Evolutionary conservation across 495 filamentous ascomycete genomes (phyloP).

Genomic region (Bacidia gigantensis): DNA sequence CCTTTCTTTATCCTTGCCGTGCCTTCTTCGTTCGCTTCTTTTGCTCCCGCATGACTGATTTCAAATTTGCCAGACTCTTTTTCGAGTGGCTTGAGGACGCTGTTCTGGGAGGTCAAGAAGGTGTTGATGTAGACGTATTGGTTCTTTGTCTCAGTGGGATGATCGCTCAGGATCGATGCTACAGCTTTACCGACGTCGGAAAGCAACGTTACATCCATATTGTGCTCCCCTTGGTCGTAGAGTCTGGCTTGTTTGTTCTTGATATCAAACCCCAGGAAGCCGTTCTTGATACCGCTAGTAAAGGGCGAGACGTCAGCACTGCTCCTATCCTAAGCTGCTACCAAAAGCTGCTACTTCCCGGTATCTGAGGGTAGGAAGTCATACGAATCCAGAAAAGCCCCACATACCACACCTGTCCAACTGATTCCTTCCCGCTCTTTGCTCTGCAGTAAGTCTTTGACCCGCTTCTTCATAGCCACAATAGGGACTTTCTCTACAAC

Average conservation of each 20-base stretch:
- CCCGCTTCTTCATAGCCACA: background rate
- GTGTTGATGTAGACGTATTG: conserved; percentile 12
- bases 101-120: background rate
- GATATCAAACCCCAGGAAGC: conserved; percentile 13
- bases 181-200: conserved; percentile 11
- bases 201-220: conserved; percentile 4
- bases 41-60: background rate
- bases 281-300: conserved; percentile 11
- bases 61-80: background rate
- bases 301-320: too few relatives aligned
- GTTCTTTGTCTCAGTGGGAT: conserved; percentile 17
- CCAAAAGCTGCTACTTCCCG: too few relatives aligned
- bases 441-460: background rate
- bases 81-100: background rate
- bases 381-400: background rate
- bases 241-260: conserved; percentile 10
- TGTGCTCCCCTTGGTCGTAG: conserved; percentile 10
- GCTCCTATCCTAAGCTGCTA: too few relatives aligned
- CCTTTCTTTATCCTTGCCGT: conserved; percentile 26
- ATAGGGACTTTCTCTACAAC: background rate
- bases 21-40: conserved; percentile 21
- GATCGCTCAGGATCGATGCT: conserved; percentile 9
- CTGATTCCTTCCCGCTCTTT: background rate
- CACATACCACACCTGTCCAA: background rate
- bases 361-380: background rate